These are phyloP conservation scores for Bretziella fagacearum DNA, from an alignment of 2,329 filamentous ascomycete genomes.

Conservation along the genomic window DNA sequence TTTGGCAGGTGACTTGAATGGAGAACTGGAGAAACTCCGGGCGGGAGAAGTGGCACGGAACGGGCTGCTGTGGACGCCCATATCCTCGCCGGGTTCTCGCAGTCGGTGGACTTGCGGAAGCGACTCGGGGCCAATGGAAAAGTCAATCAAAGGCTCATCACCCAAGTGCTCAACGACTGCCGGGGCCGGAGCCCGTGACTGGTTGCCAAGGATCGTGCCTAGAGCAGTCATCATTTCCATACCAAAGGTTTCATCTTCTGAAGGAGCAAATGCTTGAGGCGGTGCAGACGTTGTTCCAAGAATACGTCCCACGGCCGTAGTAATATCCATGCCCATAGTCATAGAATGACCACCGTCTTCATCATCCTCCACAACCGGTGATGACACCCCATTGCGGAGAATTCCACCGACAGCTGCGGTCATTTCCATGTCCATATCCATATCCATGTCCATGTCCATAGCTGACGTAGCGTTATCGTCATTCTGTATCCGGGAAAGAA, in stretches of 20 bases:
- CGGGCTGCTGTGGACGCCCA: slow-evolving; percentile 6
- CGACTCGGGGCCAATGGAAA: background rate
- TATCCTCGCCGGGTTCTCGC: too few species aligned
- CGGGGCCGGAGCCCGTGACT: background rate
- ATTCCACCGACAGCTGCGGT: slow-evolving; percentile 72
- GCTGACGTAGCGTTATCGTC: slow-evolving; percentile 18
- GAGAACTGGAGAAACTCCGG: slow-evolving; percentile 12
- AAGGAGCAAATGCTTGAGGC: background rate
- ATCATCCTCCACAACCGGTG: slow-evolving; percentile 23
- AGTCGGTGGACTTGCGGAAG: background rate
- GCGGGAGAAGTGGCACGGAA: slow-evolving; percentile 6
- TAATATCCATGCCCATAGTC: slow-evolving; percentile 43
- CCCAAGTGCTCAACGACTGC: background rate
- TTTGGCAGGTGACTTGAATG: slow-evolving; percentile 9
- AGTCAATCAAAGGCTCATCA: slow-evolving; percentile 18
- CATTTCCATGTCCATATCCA: slow-evolving; percentile 91
- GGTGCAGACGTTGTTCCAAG: slow-evolving; percentile 21
- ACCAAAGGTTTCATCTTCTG: slow-evolving; percentile 31
- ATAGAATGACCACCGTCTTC: slow-evolving; percentile 20
- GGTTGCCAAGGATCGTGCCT: slow-evolving; percentile 37
- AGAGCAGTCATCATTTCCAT: slow-evolving; percentile 54
- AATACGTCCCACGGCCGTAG: slow-evolving; percentile 38
- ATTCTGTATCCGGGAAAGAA: slow-evolving; percentile 15
- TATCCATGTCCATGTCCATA: slow-evolving; percentile 56
- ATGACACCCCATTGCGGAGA: slow-evolving; percentile 30